phyloP scores from a whole-genome alignment of 23 red algal genomes.

The Pyropia yezoensis region DNA sequence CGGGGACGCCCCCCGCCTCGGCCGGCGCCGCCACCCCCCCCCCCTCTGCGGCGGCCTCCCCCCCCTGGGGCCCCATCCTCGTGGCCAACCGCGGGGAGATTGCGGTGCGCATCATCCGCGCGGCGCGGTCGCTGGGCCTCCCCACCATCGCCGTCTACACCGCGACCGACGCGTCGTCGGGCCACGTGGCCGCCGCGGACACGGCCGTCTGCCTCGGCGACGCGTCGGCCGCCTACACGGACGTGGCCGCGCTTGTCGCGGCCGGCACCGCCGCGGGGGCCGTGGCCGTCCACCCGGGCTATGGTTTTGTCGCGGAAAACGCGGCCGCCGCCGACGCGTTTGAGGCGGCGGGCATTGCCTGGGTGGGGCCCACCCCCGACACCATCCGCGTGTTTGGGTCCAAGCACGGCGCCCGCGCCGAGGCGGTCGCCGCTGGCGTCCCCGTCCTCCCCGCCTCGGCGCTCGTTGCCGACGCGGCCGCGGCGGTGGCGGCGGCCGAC shows the following conservation, averaged over 20 bases:
- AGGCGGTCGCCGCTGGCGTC: constrained; percentile 39
- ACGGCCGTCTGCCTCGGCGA: constrained; percentile 9
- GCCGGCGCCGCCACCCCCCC: too few relatives aligned
- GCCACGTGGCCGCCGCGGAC: constrained; percentile 32
- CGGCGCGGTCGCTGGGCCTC: constrained; percentile 31
- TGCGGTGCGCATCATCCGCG: constrained; percentile 50
- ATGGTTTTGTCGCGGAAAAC: constrained; percentile 79
- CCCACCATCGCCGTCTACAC: constrained; percentile 47
- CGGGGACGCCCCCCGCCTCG: too few relatives aligned
- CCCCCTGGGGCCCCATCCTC: constrained; percentile 32
- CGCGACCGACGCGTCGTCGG: constrained; percentile 35
- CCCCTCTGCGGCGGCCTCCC: background rate
- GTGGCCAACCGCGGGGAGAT: constrained; percentile 92
- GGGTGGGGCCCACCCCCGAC: constrained; percentile 52
- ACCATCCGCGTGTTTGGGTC: constrained; percentile 47
- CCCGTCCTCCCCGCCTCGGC: constrained; percentile 55
- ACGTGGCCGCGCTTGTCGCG: constrained; percentile 37
- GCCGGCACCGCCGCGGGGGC: constrained; percentile 34
- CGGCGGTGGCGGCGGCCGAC: constrained; percentile 11
- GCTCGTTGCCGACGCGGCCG: constrained; percentile 5
- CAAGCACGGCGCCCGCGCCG: constrained; percentile 60
- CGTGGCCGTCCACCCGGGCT: constrained; percentile 75
- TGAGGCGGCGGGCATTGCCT: constrained; percentile 36
- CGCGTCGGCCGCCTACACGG: constrained; percentile 25
- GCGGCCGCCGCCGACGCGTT: constrained; percentile 40